Evolutionary conservation across 306 rosid genomes (phyloP), one percentile per base, ranked within the genome.

Genomic region (Lathyrus aphaca): DNA sequence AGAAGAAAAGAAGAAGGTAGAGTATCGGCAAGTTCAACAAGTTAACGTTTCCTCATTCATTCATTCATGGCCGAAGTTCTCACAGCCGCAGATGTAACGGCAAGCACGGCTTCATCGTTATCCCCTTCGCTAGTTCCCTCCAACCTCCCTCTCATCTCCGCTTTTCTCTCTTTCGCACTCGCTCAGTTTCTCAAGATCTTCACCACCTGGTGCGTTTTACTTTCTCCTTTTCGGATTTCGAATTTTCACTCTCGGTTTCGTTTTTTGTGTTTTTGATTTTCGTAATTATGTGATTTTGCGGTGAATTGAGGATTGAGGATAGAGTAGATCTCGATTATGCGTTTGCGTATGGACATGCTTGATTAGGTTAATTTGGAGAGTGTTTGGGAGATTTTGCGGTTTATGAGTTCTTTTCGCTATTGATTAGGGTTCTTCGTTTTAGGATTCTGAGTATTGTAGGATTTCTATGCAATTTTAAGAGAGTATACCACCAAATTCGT

Each of bases 161-260:
- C 95, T 0, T 60, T 94, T 69, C 88, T 94, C 64, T 78, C 98
- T 30, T 83, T 84, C 67, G 87, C 96, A 39, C 70, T 87, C 55
- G 96, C 99, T 4, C 97, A 91, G 80, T 94, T 94, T 64, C 95
- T 94, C 77, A 91, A 94, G 89, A 81, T 94, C 92, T 94, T 94
- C 84, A 90, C 97, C 37, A 77, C 97, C 83, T 91, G 96, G 96
- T 94, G 63, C 80, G 79, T 79, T 63, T 37, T 14, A 38, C 25
- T 27, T 7, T 62, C 5, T n/a, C 25, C 56, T 3, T 49, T 49
- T 21, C 23, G 15, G 58, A 53, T 53, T 21, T 53, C 59, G 25
- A 12, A 19, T 18, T 51, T 13, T 11, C 48, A 46, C 27, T 3
- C 16, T 39, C 17, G 27, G 15, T n/a, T 55, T 54, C 54, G 14